A percentile compares a stretch with the other conserved stretches of the same genome.
Conservation (phyloP, 2,329 filamentous ascomycete species). For the Xylaria sp. region DNA sequence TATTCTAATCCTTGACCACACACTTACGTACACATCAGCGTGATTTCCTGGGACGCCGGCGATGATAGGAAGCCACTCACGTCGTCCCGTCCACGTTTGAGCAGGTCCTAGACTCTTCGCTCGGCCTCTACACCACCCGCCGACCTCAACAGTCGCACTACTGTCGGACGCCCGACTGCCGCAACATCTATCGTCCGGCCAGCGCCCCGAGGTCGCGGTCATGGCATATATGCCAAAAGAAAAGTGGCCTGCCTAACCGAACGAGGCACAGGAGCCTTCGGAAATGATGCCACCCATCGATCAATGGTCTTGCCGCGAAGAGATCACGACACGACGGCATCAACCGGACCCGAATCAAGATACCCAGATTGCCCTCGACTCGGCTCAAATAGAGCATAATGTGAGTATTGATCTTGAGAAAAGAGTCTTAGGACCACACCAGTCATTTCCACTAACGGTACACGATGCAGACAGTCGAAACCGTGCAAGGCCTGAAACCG, state of each 20-base stretch:
- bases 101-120: slow-evolving; percentile 31
- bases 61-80: background rate
- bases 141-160: slow-evolving; percentile 33
- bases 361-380: background rate
- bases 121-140: slow-evolving; percentile 30
- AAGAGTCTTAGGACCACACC: background rate
- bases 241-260: slow-evolving; percentile 34
- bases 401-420: background rate
- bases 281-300: background rate
- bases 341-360: too few relatives aligned
- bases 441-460: background rate
- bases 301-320: too few relatives aligned
- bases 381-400: background rate
- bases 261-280: too few relatives aligned
- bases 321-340: too few relatives aligned
- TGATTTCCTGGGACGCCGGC: too few relatives aligned
- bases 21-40: too few relatives aligned
- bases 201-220: slow-evolving; percentile 22
- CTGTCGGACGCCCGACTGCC: slow-evolving; percentile 36
- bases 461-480: background rate
- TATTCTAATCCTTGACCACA: too few relatives aligned
- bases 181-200: slow-evolving; percentile 30
- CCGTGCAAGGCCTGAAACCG: background rate
- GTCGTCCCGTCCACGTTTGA: slow-evolving; percentile 29
- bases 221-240: slow-evolving; percentile 41